Evolutionary conservation across 176 grass and related monocot genomes (phyloP).

Genomic region (Poa annua): DNA sequence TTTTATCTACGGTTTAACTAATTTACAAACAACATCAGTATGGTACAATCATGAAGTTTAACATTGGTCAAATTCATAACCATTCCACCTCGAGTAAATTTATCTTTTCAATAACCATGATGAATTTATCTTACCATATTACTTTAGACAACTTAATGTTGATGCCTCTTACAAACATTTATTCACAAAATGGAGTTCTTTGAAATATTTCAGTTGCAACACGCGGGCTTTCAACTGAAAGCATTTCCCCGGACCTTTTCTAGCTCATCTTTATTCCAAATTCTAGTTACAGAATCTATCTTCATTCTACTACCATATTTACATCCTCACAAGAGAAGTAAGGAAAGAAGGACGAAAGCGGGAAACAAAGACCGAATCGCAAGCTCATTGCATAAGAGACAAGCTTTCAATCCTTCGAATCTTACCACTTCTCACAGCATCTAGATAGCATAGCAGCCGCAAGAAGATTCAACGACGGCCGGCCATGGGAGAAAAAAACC

Average conservation of each 20-base stretch:
- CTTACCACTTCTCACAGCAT: slow-evolving; percentile 29
- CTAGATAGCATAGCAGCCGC: slow-evolving; percentile 20
- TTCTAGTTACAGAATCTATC: slow-evolving; percentile 17
- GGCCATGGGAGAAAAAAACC: not conserved
- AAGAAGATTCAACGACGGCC: slow-evolving; percentile 5
- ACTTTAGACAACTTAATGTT: too few relatives aligned
- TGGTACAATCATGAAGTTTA: too few relatives aligned
- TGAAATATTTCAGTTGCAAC: too few relatives aligned
- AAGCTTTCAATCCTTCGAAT: slow-evolving; percentile 46
- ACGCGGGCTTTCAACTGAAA: not conserved
- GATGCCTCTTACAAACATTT: too few relatives aligned
- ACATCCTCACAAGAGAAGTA: slow-evolving; percentile 1
- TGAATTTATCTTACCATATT: too few relatives aligned
- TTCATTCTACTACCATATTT: slow-evolving; percentile 8
- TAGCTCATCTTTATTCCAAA: not conserved
- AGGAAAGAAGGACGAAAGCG: not conserved
- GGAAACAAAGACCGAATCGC: not conserved
- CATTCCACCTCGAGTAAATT: too few relatives aligned
- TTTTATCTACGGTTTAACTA: too few relatives aligned
- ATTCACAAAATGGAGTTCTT: too few relatives aligned
- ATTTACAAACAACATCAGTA: too few relatives aligned
- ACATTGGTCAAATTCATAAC: too few relatives aligned
- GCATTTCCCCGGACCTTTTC: not conserved
- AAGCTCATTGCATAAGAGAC: slow-evolving; percentile 42
- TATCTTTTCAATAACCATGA: too few relatives aligned